A percentile compares a stretch with the other conserved stretches of the same genome.
Conservation (phyloP, 257 asterid genomes). For the Solanum medicagineum region DNA sequence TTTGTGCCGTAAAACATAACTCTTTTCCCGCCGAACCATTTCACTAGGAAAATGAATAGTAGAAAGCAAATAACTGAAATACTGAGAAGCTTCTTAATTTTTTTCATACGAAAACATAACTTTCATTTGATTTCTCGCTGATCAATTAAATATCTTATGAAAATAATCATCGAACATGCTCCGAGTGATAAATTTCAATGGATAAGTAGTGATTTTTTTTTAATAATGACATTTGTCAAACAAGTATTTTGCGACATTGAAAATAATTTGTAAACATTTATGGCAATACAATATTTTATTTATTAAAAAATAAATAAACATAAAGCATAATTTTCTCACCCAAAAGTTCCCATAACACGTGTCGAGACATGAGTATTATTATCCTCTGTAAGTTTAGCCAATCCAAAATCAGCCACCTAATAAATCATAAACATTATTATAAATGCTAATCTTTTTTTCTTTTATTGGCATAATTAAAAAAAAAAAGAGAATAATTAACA, state of each 20-base stretch:
- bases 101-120: too few relatives aligned
- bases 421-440: not conserved
- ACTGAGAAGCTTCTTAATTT: too few relatives aligned
- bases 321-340: slow-evolving; percentile 17
- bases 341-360: slow-evolving; percentile 95
- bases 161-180: too few relatives aligned
- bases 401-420: slow-evolving; percentile 93
- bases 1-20: too few relatives aligned
- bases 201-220: too few relatives aligned
- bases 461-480: not conserved
- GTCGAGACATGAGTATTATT: slow-evolving; percentile 81
- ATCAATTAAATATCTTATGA: too few relatives aligned
- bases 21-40: too few relatives aligned
- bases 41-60: too few relatives aligned
- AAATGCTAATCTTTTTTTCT: not conserved
- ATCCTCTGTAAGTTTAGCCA: slow-evolving; percentile 80
- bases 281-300: not conserved
- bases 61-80: too few relatives aligned
- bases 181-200: too few relatives aligned
- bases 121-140: too few relatives aligned
- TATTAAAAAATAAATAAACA: not conserved
- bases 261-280: too few relatives aligned
- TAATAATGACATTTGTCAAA: not conserved
- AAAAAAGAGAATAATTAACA: not conserved
- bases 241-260: not conserved